These are phyloP conservation scores for Pyrus betulifolia DNA, from an alignment of 306 rosid species.

Conservation along the genomic window DNA sequence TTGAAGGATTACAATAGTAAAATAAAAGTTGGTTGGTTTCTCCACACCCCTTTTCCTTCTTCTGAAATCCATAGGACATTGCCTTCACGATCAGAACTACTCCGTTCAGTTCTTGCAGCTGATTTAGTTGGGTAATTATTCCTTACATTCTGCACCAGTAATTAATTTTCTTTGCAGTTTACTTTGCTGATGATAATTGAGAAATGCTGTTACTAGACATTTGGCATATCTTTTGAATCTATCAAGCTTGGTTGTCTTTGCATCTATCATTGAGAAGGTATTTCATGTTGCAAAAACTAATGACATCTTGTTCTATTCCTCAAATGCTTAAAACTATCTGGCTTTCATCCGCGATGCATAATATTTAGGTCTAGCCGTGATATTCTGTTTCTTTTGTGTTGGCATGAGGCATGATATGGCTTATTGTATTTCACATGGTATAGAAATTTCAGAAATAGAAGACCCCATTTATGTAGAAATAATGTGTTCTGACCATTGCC, in stretches of 20 bases:
- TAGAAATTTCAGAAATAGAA: neutral
- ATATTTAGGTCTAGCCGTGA: neutral
- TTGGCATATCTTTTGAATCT: neutral
- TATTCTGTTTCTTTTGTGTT: neutral
- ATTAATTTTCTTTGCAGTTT: neutral
- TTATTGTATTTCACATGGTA: neutral
- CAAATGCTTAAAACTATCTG: neutral
- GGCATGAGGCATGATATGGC: neutral
- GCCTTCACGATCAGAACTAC: constrained; percentile 82
- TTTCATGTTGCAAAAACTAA: neutral
- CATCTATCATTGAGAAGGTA: neutral
- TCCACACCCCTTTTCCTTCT: constrained; percentile 92
- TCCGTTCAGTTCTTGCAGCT: constrained; percentile 86
- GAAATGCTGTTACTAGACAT: neutral
- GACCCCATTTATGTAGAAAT: neutral
- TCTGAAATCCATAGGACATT: constrained; percentile 86
- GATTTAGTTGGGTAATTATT: constrained; percentile 77
- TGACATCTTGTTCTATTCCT: too few species aligned
- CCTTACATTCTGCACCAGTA: neutral
- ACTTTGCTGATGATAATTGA: neutral
- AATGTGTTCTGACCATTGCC: neutral
- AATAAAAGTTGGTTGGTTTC: constrained; percentile 96
- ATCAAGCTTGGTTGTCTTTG: neutral
- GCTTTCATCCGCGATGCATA: neutral
- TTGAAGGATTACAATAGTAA: constrained; percentile 55